A percentile compares a stretch with the other conserved stretches of the same genome.
Conservation (phyloP, 2,329 filamentous ascomycete genomes). For the Atkinsonella hypoxylon region DNA sequence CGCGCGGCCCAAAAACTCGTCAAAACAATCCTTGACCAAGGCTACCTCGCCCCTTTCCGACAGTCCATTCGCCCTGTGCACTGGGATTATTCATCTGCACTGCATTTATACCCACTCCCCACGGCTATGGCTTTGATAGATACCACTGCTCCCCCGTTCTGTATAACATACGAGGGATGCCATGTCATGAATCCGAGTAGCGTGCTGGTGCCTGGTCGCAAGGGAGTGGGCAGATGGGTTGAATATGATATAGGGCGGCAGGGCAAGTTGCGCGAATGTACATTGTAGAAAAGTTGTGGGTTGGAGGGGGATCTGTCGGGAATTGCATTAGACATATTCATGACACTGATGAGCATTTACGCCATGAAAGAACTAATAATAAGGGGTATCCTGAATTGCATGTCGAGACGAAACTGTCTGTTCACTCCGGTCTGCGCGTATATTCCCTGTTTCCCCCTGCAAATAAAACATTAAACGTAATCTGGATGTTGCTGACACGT, state of each 20-base stretch:
- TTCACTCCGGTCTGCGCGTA: no score
- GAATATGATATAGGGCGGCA: constrained; percentile 66
- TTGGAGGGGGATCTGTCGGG: not conserved
- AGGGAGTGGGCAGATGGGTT: constrained; percentile 66
- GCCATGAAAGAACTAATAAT: not conserved
- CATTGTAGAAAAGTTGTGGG: constrained; percentile 28
- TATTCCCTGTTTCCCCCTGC: not conserved
- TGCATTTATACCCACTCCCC: constrained; percentile 81
- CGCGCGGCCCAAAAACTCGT: constrained; percentile 64
- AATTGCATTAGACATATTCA: not conserved
- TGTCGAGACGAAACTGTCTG: not conserved
- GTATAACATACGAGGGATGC: constrained; percentile 86
- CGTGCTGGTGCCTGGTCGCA: constrained; percentile 56
- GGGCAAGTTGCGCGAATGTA: constrained; percentile 51
- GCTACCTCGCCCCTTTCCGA: constrained; percentile 77
- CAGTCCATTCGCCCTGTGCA: constrained; percentile 68
- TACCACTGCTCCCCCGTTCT: constrained; percentile 68
- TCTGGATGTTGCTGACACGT: no score
- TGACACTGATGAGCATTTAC: not conserved
- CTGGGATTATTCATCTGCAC: constrained; percentile 70
- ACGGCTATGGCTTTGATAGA: constrained; percentile 76
- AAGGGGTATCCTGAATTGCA: not conserved
- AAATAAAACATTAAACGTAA: not conserved
- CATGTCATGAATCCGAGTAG: constrained; percentile 88
- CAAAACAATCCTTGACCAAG: constrained; percentile 85